These are phyloP conservation scores for Tylopilus intermedius DNA, from an alignment of 768 basidiomycete genomes.

Conservation along the genomic window DNA sequence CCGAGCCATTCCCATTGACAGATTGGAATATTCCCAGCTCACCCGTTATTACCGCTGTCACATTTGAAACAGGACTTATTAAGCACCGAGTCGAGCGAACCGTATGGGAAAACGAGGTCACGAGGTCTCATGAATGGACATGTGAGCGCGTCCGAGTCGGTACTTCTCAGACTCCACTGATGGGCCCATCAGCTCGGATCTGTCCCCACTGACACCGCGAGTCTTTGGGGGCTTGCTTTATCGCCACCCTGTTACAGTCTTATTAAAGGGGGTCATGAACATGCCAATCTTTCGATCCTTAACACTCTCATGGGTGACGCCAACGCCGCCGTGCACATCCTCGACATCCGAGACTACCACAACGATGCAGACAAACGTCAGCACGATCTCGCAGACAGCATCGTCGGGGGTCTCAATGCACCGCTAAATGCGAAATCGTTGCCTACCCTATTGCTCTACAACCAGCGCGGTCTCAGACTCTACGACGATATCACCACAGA, in stretches of 20 bases:
- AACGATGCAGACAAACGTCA: not conserved
- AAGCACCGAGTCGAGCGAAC: not conserved
- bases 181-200: too few species aligned
- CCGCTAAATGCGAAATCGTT: conserved; percentile 55
- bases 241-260: too few species aligned
- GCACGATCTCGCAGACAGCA: conserved; percentile 39
- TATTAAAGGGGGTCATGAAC: not conserved
- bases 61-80: not conserved
- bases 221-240: too few species aligned
- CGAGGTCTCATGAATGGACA: too few species aligned
- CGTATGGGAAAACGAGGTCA: not conserved
- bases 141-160: too few species aligned
- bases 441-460: conserved; percentile 83
- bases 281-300: not conserved
- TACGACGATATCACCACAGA: conserved; percentile 83
- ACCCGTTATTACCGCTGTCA: not conserved
- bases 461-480: conserved; percentile 76
- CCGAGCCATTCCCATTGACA: too few species aligned
- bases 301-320: conserved; percentile 19
- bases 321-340: conserved; percentile 14
- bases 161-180: too few species aligned
- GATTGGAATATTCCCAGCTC: not conserved
- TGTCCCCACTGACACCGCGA: too few species aligned
- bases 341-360: conserved; percentile 21
- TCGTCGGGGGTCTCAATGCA: conserved; percentile 52